phyloP scores from a whole-genome alignment of 176 grass and related monocot genomes.

The sorghum (Sorghum bicolor) region DNA sequence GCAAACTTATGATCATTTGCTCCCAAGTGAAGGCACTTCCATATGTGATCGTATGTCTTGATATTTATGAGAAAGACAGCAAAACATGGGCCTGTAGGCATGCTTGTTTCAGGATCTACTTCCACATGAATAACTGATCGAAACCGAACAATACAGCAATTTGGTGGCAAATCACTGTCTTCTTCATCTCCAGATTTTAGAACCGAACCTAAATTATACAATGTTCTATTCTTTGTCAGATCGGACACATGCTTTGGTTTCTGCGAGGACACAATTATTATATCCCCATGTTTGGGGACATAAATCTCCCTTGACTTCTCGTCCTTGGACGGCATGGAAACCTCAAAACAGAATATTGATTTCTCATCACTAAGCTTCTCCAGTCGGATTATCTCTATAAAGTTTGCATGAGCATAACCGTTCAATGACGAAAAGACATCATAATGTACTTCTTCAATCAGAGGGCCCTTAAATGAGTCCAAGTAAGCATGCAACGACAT shows the following conservation, averaged over 20 bases:
- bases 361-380: constrained; percentile 3
- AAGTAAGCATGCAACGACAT: constrained; percentile 18
- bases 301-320: constrained; percentile 13
- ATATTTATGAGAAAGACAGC: constrained; percentile 41
- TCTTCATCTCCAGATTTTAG: constrained; percentile 15
- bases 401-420: constrained; percentile 25
- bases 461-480: constrained; percentile 34
- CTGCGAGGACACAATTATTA: constrained; percentile 27
- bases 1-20: neutral
- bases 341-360: neutral
- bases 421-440: constrained; percentile 42
- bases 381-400: constrained; percentile 29
- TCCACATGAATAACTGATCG: neutral
- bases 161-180: constrained; percentile 1
- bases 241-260: constrained; percentile 31
- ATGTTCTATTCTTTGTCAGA: neutral
- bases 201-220: constrained; percentile 23
- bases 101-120: neutral
- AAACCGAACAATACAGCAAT: constrained; percentile 10
- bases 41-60: constrained; percentile 35
- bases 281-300: constrained; percentile 35
- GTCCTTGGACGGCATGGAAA: neutral
- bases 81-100: constrained; percentile 7
- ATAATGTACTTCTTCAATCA: constrained; percentile 55
- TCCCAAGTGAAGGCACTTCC: constrained; percentile 20